Conservation (phyloP, 202 grass and related monocot genomes). For the Panicum virgatum region DNA sequence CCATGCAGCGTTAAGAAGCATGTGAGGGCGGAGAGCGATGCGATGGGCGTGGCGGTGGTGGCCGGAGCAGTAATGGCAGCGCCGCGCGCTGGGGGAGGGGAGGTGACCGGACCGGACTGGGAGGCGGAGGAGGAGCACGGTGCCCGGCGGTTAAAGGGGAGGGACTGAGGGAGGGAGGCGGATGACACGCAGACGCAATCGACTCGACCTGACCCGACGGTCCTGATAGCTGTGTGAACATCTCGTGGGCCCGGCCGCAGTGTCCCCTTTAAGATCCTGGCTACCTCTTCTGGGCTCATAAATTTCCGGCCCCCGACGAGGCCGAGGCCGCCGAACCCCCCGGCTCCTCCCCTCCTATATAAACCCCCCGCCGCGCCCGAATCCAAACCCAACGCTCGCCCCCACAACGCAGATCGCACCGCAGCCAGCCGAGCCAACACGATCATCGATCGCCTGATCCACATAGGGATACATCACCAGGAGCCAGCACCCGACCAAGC, state of each 20-base stretch:
- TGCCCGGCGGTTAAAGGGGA: slow-evolving; percentile 6
- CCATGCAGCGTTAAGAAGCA: slow-evolving; percentile 47
- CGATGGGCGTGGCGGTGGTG: no score
- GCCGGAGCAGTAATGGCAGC: slow-evolving; percentile 24
- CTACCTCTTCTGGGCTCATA: slow-evolving; percentile 74
- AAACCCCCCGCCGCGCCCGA: slow-evolving; percentile 39
- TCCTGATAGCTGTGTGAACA: slow-evolving; percentile 47
- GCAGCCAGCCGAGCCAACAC: neutral
- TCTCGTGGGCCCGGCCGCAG: slow-evolving; percentile 57
- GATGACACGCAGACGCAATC: slow-evolving; percentile 12
- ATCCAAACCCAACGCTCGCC: slow-evolving; percentile 12
- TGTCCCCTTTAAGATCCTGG: slow-evolving; percentile 74
- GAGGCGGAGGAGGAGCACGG: neutral
- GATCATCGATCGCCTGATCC: neutral
- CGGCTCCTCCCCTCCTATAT: slow-evolving; percentile 42
- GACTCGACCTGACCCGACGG: slow-evolving; percentile 6
- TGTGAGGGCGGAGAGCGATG: slow-evolving; percentile 47
- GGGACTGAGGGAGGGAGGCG: neutral
- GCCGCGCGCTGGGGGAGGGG: neutral
- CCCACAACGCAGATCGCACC: neutral
- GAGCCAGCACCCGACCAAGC: neutral
- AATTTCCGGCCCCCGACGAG: slow-evolving; percentile 49
- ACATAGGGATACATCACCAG: neutral
- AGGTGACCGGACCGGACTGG: slow-evolving; percentile 26
- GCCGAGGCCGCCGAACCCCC: neutral